Conservation (phyloP, 345 rosid genomes). For the Toxicodendron radicans region DNA sequence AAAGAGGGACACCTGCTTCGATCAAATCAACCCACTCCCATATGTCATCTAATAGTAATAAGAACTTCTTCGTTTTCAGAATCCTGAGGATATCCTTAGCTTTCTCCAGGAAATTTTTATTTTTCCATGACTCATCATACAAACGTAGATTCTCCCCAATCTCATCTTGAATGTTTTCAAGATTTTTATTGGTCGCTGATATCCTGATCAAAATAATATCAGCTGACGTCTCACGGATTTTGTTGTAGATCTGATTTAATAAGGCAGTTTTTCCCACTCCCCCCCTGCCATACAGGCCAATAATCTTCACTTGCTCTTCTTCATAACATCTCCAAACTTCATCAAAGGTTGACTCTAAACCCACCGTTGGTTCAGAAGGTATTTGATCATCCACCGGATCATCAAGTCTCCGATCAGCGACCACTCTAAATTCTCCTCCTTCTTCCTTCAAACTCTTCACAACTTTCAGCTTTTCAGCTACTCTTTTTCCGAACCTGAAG, state of each 20-base stretch:
- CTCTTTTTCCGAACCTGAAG: not conserved
- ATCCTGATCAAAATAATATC: not conserved
- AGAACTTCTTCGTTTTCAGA: not conserved
- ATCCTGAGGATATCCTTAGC: not conserved
- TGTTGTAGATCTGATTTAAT: not conserved
- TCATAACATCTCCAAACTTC: not conserved
- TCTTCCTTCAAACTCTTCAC: not conserved
- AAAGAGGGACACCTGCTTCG: not conserved
- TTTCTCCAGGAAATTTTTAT: not conserved
- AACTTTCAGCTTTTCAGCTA: not conserved
- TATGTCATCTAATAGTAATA: not conserved
- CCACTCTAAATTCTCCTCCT: not conserved
- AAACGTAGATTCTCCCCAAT: not conserved
- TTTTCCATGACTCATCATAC: not conserved
- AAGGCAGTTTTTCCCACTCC: constrained; percentile 1
- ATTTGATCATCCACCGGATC: not conserved
- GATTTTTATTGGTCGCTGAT: not conserved
- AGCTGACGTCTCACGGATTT: too few relatives aligned
- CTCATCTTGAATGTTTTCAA: not conserved
- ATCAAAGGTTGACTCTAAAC: not conserved
- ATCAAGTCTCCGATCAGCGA: not conserved
- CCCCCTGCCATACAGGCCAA: not conserved
- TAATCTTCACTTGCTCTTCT: not conserved
- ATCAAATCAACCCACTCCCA: not conserved
- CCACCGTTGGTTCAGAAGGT: not conserved